Percentiles rank a stretch among this genome's conserved stretches.
Conservation (phyloP, 1,284 basidiomycete genomes). For the Golubevia sp. region DNA sequence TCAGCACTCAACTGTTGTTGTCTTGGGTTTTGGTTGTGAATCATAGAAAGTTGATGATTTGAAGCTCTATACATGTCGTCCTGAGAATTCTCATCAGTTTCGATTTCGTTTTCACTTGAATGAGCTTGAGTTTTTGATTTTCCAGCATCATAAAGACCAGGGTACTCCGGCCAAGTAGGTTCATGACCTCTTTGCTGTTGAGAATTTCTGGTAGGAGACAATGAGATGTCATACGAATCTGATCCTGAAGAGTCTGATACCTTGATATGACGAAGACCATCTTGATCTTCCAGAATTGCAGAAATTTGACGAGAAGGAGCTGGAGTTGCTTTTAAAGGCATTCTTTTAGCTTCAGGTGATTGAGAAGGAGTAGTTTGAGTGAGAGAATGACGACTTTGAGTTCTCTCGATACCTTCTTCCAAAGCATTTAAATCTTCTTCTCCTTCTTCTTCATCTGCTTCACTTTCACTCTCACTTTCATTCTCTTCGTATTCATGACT, state of each 20-base stretch:
- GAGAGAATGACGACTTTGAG: neutral
- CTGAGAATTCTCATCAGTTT: neutral
- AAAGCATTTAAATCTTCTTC: neutral
- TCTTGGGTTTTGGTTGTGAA: neutral
- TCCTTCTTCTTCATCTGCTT: neutral
- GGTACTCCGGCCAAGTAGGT: neutral
- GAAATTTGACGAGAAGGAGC: neutral
- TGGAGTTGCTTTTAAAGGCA: neutral
- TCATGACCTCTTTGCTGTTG: neutral
- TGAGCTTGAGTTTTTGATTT: neutral
- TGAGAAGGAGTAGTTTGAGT: neutral
- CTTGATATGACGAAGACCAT: too few relatives aligned
- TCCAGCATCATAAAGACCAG: neutral
- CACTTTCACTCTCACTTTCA: neutral
- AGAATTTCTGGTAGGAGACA: neutral
- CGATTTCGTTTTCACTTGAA: neutral
- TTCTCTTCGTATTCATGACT: too few relatives aligned
- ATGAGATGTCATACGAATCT: neutral
- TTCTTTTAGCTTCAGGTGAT: neutral
- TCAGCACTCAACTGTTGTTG: too few relatives aligned
- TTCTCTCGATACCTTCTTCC: neutral
- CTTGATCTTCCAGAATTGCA: too few relatives aligned
- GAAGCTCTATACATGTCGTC: neutral
- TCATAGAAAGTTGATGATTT: neutral
- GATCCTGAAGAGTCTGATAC: too few relatives aligned